A percentile compares a stretch with the other conserved stretches of the same genome.
Conservation (phyloP, 805 yeast genomes). For the Martiniozyma abietophila region DNA sequence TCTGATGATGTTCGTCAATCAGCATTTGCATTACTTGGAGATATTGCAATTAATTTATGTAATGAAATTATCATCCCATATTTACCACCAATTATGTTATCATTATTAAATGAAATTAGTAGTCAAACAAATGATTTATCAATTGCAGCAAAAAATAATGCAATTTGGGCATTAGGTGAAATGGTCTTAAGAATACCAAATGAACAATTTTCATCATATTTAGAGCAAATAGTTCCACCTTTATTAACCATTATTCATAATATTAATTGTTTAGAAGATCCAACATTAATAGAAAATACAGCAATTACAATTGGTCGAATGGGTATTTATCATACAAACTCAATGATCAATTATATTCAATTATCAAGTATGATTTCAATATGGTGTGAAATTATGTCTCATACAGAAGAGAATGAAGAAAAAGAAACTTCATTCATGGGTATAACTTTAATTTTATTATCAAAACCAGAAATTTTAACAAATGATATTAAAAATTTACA, state of each 20-base stretch:
- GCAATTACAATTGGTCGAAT: conserved; percentile 86
- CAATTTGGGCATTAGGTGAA: conserved; percentile 92
- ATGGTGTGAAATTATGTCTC: conserved; percentile 67
- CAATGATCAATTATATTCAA: conserved; percentile 13
- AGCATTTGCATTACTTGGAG: conserved; percentile 85
- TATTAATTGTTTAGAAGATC: conserved; percentile 36
- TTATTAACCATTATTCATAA: conserved; percentile 53
- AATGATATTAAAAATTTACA: conserved; percentile 38
- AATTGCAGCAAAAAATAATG: conserved; percentile 70
- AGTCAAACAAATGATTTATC: conserved; percentile 36
- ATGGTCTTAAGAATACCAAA: conserved; percentile 51
- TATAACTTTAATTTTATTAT: conserved; percentile 56
- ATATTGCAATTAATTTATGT: conserved; percentile 58
- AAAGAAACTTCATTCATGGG: conserved; percentile 85
- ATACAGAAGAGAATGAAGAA: conserved; percentile 72
- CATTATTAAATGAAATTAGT: conserved; percentile 61
- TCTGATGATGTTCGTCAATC: conserved; percentile 88
- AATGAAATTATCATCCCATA: conserved; percentile 37
- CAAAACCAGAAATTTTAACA: conserved; percentile 56
- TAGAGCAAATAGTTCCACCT: conserved; percentile 43
- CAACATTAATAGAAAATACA: conserved; percentile 72
- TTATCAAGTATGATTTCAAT: conserved; percentile 39
- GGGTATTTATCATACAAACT: conserved; percentile 54
- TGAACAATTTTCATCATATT: conserved; percentile 40
- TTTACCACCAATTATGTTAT: conserved; percentile 46